A percentile compares a stretch with the other conserved stretches of the same genome.
Conservation (phyloP, 2,329 filamentous ascomycete species). For the Aspergillus intermedius region DNA sequence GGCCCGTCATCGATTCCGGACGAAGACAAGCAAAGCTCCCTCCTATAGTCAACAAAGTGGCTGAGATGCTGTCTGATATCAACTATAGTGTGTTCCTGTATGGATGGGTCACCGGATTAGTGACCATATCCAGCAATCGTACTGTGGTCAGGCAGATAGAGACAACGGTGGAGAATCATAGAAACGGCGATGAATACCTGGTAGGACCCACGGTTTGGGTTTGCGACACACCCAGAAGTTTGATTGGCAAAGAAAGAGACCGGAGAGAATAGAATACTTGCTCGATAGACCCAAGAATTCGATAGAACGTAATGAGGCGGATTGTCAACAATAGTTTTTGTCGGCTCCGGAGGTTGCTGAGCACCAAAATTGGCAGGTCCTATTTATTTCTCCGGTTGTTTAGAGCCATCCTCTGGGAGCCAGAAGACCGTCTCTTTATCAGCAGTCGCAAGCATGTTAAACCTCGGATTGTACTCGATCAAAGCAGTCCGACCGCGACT, state of each 20-base stretch:
- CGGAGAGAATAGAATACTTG: conserved; percentile 22
- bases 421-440: conserved; percentile 78
- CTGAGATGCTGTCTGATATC: conserved; percentile 49
- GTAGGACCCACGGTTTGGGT: conserved; percentile 58
- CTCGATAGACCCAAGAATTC: conserved; percentile 1
- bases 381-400: conserved; percentile 27
- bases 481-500: conserved; percentile 59
- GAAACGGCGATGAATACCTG: conserved; percentile 43
- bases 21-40: conserved; percentile 39
- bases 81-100: conserved; percentile 66
- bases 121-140: conserved; percentile 66
- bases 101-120: conserved; percentile 59
- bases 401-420: conserved; percentile 58
- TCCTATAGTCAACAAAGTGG: conserved; percentile 37
- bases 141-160: conserved; percentile 62
- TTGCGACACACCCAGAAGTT: conserved; percentile 57
- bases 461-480: conserved; percentile 81
- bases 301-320: not conserved
- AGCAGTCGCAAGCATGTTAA: conserved; percentile 84
- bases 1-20: conserved; percentile 32
- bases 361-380: not conserved
- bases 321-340: not conserved
- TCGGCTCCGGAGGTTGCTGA: too few species aligned
- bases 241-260: conserved; percentile 60
- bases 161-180: conserved; percentile 48